Evolutionary conservation across 257 asterid species (phyloP).

Genomic region (Cinchona pubescens): DNA sequence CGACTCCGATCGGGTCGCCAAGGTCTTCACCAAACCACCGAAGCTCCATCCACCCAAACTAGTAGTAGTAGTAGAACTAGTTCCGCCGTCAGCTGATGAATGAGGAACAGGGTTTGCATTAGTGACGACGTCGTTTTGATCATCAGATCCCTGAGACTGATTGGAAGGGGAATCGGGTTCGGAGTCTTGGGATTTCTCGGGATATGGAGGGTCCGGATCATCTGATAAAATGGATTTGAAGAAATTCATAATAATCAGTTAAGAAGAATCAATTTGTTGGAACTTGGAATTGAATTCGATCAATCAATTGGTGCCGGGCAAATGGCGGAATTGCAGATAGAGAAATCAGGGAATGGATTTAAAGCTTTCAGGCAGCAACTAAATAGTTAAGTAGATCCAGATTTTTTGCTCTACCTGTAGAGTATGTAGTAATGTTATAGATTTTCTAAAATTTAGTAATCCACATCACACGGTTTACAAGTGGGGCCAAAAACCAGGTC

Average conservation of each 20-base stretch:
- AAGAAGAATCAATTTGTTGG: not conserved
- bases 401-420: too few species aligned
- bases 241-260: constrained; percentile 56
- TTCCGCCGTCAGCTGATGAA: constrained; percentile 1
- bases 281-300: not conserved
- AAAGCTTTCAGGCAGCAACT: too few species aligned
- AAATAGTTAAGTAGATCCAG: too few species aligned
- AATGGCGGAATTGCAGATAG: too few species aligned
- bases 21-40: constrained; percentile 54
- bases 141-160: constrained; percentile 14
- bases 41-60: constrained; percentile 56
- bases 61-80: not conserved
- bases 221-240: constrained; percentile 73
- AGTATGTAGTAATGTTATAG: too few species aligned
- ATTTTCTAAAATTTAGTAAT: too few species aligned
- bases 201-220: constrained; percentile 50
- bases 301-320: too few species aligned
- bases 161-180: constrained; percentile 30
- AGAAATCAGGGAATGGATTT: too few species aligned
- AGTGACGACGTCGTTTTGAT: constrained; percentile 21
- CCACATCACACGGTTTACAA: too few species aligned
- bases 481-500: too few species aligned
- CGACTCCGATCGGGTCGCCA: constrained; percentile 70
- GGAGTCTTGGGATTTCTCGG: constrained; percentile 27
- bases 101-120: constrained; percentile 11